Percentiles rank a stretch among this genome's conserved stretches.
phyloP scores from a whole-genome alignment of 495 filamentous ascomycete species.

The Cercophora samala region DNA sequence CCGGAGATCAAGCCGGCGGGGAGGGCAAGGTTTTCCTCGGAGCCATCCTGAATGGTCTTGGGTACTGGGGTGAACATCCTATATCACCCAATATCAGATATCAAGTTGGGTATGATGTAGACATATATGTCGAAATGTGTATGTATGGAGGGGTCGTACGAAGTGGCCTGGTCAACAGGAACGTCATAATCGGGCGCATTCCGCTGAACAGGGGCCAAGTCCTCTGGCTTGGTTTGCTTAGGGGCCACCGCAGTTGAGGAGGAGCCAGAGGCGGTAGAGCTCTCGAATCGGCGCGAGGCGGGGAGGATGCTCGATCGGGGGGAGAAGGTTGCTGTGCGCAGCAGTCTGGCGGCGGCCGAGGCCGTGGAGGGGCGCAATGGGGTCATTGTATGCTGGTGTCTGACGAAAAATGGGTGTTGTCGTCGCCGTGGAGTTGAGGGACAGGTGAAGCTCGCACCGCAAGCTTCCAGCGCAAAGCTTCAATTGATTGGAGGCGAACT shows the following conservation, averaged over 20 bases:
- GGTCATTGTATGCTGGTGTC: slow-evolving; percentile 33
- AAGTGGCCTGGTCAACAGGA: slow-evolving; percentile 73
- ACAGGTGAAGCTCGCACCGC: slow-evolving; percentile 3
- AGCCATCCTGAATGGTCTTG: slow-evolving; percentile 82
- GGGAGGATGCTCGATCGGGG: slow-evolving; percentile 37
- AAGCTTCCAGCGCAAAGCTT: background rate
- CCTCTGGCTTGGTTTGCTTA: slow-evolving; percentile 25
- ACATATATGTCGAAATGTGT: background rate
- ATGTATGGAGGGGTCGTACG: slow-evolving; percentile 52
- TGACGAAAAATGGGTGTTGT: slow-evolving; percentile 17
- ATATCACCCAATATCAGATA: background rate
- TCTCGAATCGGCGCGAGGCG: slow-evolving; percentile 47
- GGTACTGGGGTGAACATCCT: slow-evolving; percentile 89
- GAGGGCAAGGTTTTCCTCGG: slow-evolving; percentile 67
- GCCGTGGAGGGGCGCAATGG: slow-evolving; percentile 38
- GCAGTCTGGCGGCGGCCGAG: slow-evolving; percentile 41
- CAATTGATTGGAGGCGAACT: background rate
- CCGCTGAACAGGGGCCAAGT: slow-evolving; percentile 37
- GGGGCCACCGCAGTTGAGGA: slow-evolving; percentile 30
- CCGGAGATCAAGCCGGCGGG: slow-evolving; percentile 86
- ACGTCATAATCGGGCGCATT: slow-evolving; percentile 79
- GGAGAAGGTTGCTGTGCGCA: slow-evolving; percentile 41
- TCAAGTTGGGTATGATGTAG: background rate
- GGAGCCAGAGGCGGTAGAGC: slow-evolving; percentile 27
- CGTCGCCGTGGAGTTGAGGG: slow-evolving; percentile 17